Conservation (phyloP, 768 basidiomycete species). For the Phylloporus sp. region DNA sequence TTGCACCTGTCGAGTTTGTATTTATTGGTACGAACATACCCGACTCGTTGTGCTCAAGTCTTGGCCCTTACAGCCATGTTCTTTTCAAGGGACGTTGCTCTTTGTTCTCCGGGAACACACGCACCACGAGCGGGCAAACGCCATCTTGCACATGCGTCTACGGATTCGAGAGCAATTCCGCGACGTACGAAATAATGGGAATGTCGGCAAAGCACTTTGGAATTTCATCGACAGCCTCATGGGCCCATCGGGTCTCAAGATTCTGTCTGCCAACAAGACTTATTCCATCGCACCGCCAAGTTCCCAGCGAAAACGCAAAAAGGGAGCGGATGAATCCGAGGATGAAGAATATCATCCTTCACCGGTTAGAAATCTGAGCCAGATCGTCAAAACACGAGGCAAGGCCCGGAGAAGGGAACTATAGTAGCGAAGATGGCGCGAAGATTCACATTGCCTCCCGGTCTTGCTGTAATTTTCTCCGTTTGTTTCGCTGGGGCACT, state of each 20-base stretch:
- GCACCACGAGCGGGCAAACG: slow-evolving; percentile 47
- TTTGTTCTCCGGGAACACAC: slow-evolving; percentile 45
- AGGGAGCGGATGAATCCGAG: slow-evolving; percentile 32
- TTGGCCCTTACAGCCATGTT: background rate
- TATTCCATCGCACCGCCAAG: slow-evolving; percentile 5
- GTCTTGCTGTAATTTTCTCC: background rate
- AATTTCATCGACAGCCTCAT: slow-evolving; percentile 42
- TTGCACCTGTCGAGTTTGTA: slow-evolving; percentile 75
- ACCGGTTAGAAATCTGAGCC: slow-evolving; percentile 39
- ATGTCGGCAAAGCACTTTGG: slow-evolving; percentile 58
- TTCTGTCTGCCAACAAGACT: slow-evolving; percentile 26
- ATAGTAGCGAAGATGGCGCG: background rate
- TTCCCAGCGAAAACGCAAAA: slow-evolving; percentile 31
- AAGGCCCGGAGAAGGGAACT: slow-evolving; percentile 27
- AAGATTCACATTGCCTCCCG: background rate
- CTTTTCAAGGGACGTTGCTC: slow-evolving; percentile 57
- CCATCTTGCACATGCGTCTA: slow-evolving; percentile 54
- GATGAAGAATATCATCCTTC: slow-evolving; percentile 48
- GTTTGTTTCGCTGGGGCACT: background rate
- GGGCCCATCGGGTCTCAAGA: slow-evolving; percentile 30
- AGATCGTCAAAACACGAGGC: slow-evolving; percentile 39
- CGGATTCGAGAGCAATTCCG: slow-evolving; percentile 51
- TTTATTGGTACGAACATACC: slow-evolving; percentile 58
- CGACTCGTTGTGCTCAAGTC: background rate
- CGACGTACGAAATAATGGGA: slow-evolving; percentile 63